Evolutionary conservation across 108 stramenopile species (phyloP).

Genomic region (Nannochloropsis gaditana): DNA sequence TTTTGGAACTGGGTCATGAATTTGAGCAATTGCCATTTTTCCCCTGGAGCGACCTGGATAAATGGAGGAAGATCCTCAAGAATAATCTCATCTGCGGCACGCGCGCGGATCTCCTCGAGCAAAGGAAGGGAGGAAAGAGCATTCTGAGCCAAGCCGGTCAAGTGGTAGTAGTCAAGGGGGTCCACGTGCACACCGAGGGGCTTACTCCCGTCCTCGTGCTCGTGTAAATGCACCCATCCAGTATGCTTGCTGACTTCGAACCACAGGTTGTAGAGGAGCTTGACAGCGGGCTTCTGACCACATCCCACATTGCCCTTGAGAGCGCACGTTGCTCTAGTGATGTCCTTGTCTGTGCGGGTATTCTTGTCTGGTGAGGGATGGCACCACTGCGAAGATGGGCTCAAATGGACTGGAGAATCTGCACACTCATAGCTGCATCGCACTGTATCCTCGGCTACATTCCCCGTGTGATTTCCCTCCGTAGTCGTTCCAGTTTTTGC

Average conservation of each 20-base stretch:
- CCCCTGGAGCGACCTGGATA: conserved; percentile 19
- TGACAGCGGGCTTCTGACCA: too few relatives aligned
- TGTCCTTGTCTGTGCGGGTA: too few relatives aligned
- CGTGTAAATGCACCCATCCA: background rate
- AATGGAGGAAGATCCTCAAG: background rate
- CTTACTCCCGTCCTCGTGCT: background rate
- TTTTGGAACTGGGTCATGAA: background rate
- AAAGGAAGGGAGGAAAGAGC: conserved; percentile 1
- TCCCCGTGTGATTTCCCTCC: too few relatives aligned
- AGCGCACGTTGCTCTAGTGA: too few relatives aligned
- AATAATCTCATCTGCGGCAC: background rate
- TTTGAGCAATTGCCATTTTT: conserved; percentile 18
- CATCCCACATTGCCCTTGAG: too few relatives aligned
- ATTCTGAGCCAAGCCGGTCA: background rate
- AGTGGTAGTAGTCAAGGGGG: background rate
- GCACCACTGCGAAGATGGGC: too few relatives aligned
- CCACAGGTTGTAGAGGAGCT: background rate
- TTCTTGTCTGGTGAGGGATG: too few relatives aligned
- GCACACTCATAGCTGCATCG: too few relatives aligned
- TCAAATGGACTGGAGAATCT: too few relatives aligned
- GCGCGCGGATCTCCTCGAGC: background rate
- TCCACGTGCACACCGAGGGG: background rate
- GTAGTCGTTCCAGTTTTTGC: too few relatives aligned
- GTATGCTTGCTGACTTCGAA: conserved; percentile 20
- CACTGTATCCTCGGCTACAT: too few relatives aligned